phyloP scores from a whole-genome alignment of 2,329 filamentous ascomycete genomes.

The Graphium sp. region DNA sequence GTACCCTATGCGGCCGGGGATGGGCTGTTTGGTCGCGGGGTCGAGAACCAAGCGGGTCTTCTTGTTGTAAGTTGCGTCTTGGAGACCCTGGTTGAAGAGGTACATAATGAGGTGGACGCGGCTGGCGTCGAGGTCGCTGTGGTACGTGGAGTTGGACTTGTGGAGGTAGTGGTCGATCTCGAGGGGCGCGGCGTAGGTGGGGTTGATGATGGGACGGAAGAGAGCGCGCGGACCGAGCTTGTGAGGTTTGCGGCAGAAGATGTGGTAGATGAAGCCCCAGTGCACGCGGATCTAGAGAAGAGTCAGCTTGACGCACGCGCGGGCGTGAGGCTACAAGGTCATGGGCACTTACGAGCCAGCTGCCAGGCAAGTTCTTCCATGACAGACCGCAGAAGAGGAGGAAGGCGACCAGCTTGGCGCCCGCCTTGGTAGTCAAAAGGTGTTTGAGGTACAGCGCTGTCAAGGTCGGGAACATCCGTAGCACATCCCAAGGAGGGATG shows the following conservation, averaged over 20 bases:
- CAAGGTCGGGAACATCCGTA: no score
- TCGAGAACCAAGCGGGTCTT: conserved; percentile 31
- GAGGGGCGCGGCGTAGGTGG: conserved; percentile 48
- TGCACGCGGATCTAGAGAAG: conserved; percentile 35
- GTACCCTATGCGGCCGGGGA: conserved; percentile 38
- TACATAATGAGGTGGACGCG: conserved; percentile 66
- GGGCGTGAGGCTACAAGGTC: neutral
- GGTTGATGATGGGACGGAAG: conserved; percentile 54
- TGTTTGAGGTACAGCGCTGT: no score
- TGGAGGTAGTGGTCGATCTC: conserved; percentile 81
- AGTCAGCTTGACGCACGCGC: neutral
- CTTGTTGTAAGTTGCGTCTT: conserved; percentile 29
- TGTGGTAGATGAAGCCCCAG: conserved; percentile 37
- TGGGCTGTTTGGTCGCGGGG: conserved; percentile 26
- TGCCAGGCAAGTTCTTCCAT: conserved; percentile 57
- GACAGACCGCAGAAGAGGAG: conserved; percentile 44
- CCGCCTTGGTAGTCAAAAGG: no score
- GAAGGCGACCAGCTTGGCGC: conserved; percentile 32
- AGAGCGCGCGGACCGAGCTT: conserved; percentile 43
- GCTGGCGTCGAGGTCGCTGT: conserved; percentile 68
- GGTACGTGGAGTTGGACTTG: conserved; percentile 76
- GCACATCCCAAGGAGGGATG: no score
- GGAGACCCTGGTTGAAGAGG: conserved; percentile 42
- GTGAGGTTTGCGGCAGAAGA: conserved; percentile 28
- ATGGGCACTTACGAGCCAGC: conserved; percentile 50